Base-by-base conservation (phyloP, 2,329 filamentous ascomycete species). In the Alternaria infectoria region DNA sequence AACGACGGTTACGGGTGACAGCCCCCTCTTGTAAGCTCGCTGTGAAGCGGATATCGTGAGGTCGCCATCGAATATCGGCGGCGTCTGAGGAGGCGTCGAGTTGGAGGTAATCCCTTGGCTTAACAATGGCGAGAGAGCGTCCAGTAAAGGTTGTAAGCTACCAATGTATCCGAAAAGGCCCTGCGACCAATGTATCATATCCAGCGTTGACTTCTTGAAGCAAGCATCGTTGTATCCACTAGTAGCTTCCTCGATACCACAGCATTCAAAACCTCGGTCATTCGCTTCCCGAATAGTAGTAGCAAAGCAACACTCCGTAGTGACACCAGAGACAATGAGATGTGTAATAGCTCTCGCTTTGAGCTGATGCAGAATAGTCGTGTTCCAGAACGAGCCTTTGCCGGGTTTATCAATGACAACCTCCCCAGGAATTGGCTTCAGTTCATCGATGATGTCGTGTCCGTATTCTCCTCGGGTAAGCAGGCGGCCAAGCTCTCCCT, bases 181-280 rank as follows among this genome's bases (percentile, higher is more conserved):
- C 68, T 86, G 84, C 55, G 83, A 84, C 45, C 82, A 82, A 66
- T 81, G 83, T 28, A 86, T 77, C 67, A 83, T 86, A 61, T 86
- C 84, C n/a, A 86, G 70, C 5, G 83, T 82, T 5, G 80, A 80
- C 19, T 74, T 76, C 15, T 84, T 84, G 67, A 83, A 82, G n/a
- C 80, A 77, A 11, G 76, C 73, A 56, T 85, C 81, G 70, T 83
- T 71, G 59, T 86, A 86, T 1, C 84, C 84, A 50, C 80, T 81
- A 0, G 84, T 86, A 65, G 78, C 80, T 63, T 83, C 80, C 50
- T 74, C 73, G 36, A 83, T 75, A 4, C 79, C 79, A 58, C 86
- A 88, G 74, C 85, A 87, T 69, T 89, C 85, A 66, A 87, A 88
- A 0, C 87, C 87, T n/a, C 87, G 83, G 69, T 89, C 87, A 61